phyloP scores from a whole-genome alignment of 441 rosid species.

The Eugenia klotzschiana region DNA sequence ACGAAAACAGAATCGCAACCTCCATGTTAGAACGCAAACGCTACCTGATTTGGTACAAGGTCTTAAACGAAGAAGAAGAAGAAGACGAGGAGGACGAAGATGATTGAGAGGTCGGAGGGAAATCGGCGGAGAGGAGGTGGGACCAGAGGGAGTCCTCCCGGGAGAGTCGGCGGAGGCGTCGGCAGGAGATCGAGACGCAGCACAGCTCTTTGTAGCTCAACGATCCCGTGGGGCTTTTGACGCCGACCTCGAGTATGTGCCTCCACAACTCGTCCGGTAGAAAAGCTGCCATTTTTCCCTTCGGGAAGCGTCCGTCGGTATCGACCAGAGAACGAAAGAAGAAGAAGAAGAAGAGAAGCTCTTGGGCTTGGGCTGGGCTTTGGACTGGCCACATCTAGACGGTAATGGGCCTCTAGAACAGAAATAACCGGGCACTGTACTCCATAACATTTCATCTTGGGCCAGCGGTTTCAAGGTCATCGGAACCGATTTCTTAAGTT shows the following conservation, averaged over 20 bases:
- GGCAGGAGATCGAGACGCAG: conserved; percentile 61
- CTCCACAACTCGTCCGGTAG: conserved; percentile 79
- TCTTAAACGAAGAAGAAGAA: conserved; percentile 17
- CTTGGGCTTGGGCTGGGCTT: background rate
- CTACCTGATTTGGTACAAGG: conserved; percentile 40
- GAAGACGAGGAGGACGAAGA: background rate
- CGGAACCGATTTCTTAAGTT: too few species aligned
- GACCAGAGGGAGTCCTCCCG: conserved; percentile 55
- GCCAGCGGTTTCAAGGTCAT: too few species aligned
- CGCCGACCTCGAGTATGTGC: conserved; percentile 46
- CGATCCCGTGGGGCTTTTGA: conserved; percentile 15
- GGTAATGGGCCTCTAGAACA: background rate
- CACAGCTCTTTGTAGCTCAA: conserved; percentile 47
- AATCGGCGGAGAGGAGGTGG: conserved; percentile 36
- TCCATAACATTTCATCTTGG: background rate
- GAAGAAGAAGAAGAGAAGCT: background rate
- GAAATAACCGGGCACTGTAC: background rate
- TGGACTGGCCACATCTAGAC: background rate
- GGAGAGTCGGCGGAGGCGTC: conserved; percentile 59
- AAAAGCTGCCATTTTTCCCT: conserved; percentile 12
- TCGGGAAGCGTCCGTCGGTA: background rate
- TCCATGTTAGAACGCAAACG: background rate
- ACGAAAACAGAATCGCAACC: background rate
- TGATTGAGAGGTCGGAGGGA: conserved; percentile 18
- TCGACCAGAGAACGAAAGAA: background rate